Conservation (phyloP, 2,329 filamentous ascomycete species). For the Lasiodiplodia gonubiensis region DNA sequence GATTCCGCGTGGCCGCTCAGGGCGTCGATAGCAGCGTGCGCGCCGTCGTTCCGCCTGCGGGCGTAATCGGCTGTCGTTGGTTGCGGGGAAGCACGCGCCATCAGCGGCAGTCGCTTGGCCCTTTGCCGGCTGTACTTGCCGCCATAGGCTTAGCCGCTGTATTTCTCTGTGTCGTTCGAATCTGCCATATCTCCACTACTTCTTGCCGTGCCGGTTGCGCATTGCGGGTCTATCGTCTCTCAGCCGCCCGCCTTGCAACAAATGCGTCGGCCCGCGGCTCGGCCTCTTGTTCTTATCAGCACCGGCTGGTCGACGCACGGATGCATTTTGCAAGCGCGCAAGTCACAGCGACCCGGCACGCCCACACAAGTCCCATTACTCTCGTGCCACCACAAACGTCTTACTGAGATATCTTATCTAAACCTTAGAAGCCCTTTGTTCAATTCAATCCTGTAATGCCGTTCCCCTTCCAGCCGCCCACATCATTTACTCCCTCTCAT, state of each 20-base stretch:
- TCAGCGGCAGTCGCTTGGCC: neutral
- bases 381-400: neutral
- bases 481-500: neutral
- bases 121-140: constrained; percentile 1
- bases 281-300: neutral
- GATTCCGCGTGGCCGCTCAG: neutral
- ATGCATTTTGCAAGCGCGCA: neutral
- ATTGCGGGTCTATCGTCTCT: neutral
- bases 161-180: neutral
- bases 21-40: constrained; percentile 4
- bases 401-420: neutral
- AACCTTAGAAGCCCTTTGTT: neutral
- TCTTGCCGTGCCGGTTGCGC: neutral
- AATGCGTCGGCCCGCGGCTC: neutral
- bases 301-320: constrained; percentile 6
- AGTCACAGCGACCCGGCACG: constrained; percentile 15
- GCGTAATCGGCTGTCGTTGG: constrained; percentile 18
- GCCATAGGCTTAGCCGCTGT: neutral
- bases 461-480: neutral
- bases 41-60: neutral
- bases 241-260: neutral
- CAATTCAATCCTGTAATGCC: constrained; percentile 1
- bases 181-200: neutral
- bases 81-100: constrained; percentile 8
- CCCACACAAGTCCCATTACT: neutral